Percentiles rank a stretch among this genome's conserved stretches.
These are phyloP conservation scores for Colletotrichum destructivum DNA, from an alignment of 2,329 filamentous ascomycete species.

Conservation along the genomic window DNA sequence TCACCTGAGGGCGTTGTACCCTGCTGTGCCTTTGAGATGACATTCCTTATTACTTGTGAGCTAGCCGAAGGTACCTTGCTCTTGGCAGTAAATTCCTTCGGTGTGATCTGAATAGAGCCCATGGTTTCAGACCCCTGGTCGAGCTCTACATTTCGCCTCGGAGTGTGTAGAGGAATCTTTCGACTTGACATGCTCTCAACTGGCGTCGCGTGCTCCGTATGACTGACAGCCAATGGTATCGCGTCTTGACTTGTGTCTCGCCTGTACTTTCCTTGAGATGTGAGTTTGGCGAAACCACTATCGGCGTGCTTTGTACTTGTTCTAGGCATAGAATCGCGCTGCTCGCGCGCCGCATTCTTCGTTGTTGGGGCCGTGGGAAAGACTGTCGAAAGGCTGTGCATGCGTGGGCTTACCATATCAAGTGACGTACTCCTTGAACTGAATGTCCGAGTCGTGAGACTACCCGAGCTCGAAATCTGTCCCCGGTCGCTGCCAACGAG, in stretches of 20 bases:
- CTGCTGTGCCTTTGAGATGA: slow-evolving; percentile 17
- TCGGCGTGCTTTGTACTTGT: not conserved
- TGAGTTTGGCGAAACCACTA: not conserved
- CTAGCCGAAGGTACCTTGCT: not conserved
- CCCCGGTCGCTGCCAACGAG: slow-evolving; percentile 14
- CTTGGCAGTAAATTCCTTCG: slow-evolving; percentile 22
- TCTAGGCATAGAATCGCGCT: no score
- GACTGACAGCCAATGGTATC: not conserved
- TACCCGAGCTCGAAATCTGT: not conserved
- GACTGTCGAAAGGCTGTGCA: not conserved
- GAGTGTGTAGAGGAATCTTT: not conserved
- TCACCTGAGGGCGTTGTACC: slow-evolving; percentile 9
- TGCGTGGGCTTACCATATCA: not conserved
- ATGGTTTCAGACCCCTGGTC: not conserved
- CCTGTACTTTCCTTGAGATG: not conserved
- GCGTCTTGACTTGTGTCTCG: not conserved
- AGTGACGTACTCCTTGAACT: not conserved
- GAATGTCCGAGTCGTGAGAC: not conserved
- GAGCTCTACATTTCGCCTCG: not conserved
- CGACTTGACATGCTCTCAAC: not conserved
- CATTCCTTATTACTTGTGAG: not conserved
- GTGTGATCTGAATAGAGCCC: slow-evolving; percentile 31
- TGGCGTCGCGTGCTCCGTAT: not conserved
- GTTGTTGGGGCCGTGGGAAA: not conserved
- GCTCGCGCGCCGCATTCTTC: not conserved